Conservation (phyloP, 106 monocot genomes). For the Dendrobium huoshanense region DNA sequence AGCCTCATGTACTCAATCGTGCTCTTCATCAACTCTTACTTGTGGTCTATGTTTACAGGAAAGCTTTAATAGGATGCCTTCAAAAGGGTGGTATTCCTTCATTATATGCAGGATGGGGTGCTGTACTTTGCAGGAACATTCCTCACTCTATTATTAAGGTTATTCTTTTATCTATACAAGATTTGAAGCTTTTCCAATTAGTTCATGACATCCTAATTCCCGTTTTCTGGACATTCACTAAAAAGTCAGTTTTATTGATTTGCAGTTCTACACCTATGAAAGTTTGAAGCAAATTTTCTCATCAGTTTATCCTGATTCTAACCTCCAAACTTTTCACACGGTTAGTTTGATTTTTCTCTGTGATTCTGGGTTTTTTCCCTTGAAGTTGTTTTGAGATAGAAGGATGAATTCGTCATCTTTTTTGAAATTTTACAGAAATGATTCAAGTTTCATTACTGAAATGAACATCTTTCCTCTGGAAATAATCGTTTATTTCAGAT, state of each 20-base stretch:
- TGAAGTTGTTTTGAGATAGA: neutral
- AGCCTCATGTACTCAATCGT: neutral
- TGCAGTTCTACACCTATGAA: conserved; percentile 98
- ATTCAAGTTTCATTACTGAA: neutral
- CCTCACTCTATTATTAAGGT: conserved; percentile 97
- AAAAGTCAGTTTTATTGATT: neutral
- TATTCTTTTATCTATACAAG: neutral
- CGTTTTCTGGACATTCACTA: neutral
- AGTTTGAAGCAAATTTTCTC: conserved; percentile 53
- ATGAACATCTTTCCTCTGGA: neutral
- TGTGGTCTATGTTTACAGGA: conserved; percentile 38
- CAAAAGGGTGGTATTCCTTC: conserved; percentile 80
- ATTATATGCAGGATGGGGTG: conserved; percentile 89
- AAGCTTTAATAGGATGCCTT: conserved; percentile 64
- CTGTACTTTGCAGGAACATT: conserved; percentile 93
- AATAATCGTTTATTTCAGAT: neutral
- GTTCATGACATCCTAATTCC: neutral
- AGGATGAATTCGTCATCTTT: neutral
- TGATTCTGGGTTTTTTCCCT: neutral
- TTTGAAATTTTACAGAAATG: neutral
- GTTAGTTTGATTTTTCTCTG: conserved; percentile 28
- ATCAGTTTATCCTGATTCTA: conserved; percentile 33
- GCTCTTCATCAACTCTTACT: conserved; percentile 3
- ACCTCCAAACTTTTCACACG: conserved; percentile 58
- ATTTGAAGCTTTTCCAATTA: neutral